These are phyloP conservation scores for Diaporthe longicolla DNA, from an alignment of 2,329 filamentous ascomycete species.

Conservation along the genomic window DNA sequence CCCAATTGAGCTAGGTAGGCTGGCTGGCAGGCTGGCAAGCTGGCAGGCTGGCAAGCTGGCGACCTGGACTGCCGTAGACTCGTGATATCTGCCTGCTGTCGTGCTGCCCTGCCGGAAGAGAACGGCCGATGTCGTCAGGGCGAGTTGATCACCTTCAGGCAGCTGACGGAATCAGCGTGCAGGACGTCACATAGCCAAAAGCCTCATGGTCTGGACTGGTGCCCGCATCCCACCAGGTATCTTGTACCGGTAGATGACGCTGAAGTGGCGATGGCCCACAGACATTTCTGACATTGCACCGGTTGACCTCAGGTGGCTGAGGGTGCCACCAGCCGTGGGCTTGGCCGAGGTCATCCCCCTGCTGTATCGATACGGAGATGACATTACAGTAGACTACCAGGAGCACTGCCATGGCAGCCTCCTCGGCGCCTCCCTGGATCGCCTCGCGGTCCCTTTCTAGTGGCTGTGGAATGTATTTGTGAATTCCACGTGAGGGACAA, in stretches of 20 bases:
- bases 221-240: not conserved
- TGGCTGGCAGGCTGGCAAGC: too few species aligned
- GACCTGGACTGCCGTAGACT: not conserved
- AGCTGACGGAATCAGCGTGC: not conserved
- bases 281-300: not conserved
- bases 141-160: not conserved
- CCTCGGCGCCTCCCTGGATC: not conserved
- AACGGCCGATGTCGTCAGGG: not conserved
- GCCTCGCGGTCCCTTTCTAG: not conserved
- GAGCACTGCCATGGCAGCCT: too few species aligned
- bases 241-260: conserved; percentile 5
- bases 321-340: not conserved
- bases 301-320: conserved; percentile 12
- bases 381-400: not conserved
- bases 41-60: too few species aligned
- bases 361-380: not conserved
- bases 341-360: conserved; percentile 3
- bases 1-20: conserved; percentile 1
- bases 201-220: not conserved
- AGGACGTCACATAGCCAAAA: not conserved
- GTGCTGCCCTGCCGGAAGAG: too few species aligned
- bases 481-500: not conserved
- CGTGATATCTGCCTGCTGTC: not conserved
- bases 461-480: not conserved
- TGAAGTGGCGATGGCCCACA: conserved; percentile 13